phyloP scores from a whole-genome alignment of 441 rosid genomes.

The Dalechampia spathulata region DNA sequence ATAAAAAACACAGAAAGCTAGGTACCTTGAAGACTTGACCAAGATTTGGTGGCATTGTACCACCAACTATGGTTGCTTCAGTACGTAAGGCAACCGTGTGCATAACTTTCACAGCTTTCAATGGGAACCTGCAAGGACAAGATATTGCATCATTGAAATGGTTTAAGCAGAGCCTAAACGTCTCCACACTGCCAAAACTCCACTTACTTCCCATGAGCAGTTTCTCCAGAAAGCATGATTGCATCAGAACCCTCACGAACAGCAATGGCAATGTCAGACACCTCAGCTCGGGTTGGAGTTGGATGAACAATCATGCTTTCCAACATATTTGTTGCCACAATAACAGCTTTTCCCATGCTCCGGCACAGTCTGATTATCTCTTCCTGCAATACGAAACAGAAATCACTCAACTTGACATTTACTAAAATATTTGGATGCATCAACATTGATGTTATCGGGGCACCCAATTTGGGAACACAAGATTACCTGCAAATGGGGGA shows the following conservation, averaged over 20 bases:
- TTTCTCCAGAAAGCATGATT: constrained; percentile 97
- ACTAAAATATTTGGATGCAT: constrained; percentile 1
- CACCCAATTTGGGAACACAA: constrained; percentile 19
- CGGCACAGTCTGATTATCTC: constrained; percentile 81
- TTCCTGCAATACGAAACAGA: constrained; percentile 42
- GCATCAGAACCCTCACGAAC: constrained; percentile 97
- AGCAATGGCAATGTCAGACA: constrained; percentile 98
- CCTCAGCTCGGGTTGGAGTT: constrained; percentile 99
- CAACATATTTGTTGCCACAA: constrained; percentile 90
- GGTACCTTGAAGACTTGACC: constrained; percentile 90
- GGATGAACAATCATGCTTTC: constrained; percentile 99
- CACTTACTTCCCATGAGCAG: constrained; percentile 99
- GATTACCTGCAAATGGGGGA: constrained; percentile 90
- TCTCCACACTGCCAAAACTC: constrained; percentile 83
- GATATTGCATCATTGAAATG: constrained; percentile 7
- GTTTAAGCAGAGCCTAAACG: constrained; percentile 16
- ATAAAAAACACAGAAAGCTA: neutral
- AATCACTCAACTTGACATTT: constrained; percentile 11
- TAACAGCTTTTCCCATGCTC: constrained; percentile 84
- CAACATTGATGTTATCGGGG: neutral
- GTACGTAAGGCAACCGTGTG: constrained; percentile 87
- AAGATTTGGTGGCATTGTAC: constrained; percentile 81
- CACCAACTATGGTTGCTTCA: constrained; percentile 77
- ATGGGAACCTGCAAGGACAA: constrained; percentile 57
- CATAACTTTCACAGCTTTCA: constrained; percentile 98